Evolutionary conservation across 768 basidiomycete genomes (phyloP).

Genomic region (Neoboletus magnificus): DNA sequence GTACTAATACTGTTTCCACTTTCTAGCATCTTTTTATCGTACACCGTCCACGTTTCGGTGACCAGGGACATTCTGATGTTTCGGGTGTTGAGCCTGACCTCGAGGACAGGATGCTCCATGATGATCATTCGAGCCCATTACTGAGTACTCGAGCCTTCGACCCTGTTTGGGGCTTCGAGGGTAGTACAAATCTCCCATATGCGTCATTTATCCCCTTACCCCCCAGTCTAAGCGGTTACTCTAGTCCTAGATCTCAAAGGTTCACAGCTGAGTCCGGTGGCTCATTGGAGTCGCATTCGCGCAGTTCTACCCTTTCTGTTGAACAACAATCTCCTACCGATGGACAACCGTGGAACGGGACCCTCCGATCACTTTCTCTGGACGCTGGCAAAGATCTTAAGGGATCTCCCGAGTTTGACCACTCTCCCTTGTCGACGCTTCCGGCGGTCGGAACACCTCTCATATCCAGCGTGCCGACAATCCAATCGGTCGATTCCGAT

Average conservation of each 20-base stretch:
- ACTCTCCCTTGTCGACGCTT: slow-evolving; percentile 31
- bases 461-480: slow-evolving; percentile 11
- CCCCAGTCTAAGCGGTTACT: slow-evolving; percentile 29
- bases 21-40: slow-evolving; percentile 27
- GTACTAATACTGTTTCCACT: not conserved
- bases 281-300: slow-evolving; percentile 24
- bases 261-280: slow-evolving; percentile 10
- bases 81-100: not conserved
- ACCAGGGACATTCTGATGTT: slow-evolving; percentile 1
- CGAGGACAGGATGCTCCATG: not conserved
- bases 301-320: slow-evolving; percentile 31
- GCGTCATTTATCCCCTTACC: slow-evolving; percentile 32
- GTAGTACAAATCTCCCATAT: slow-evolving; percentile 14
- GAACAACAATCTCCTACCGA: slow-evolving; percentile 26
- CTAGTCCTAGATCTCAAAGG: slow-evolving; percentile 31
- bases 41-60: slow-evolving; percentile 22
- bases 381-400: slow-evolving; percentile 6
- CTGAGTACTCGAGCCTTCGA: slow-evolving; percentile 15
- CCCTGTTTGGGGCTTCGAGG: slow-evolving; percentile 24
- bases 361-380: slow-evolving; percentile 8
- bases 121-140: slow-evolving; percentile 6
- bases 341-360: slow-evolving; percentile 10
- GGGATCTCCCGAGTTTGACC: slow-evolving; percentile 21
- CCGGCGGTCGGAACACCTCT: slow-evolving; percentile 30
- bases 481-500: slow-evolving; percentile 12